Evolutionary conservation across 768 basidiomycete genomes (phyloP).

Genomic region (Pulveroboletus sp.): DNA sequence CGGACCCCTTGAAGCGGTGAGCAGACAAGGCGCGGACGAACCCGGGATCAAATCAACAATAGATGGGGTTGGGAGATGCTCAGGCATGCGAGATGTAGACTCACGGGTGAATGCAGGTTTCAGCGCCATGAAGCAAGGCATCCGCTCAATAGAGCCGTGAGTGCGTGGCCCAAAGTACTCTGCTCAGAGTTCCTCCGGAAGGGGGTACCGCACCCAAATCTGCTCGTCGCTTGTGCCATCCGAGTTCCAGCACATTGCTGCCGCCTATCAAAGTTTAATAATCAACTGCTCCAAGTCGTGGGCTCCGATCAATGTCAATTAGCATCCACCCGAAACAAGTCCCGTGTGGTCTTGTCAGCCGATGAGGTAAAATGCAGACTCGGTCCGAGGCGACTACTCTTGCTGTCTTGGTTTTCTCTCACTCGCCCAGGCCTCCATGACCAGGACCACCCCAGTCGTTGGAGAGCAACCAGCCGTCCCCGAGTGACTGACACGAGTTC

Average conservation of each 20-base stretch:
- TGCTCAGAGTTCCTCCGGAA: neutral
- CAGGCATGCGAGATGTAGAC: slow-evolving; percentile 22
- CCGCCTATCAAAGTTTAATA: slow-evolving; percentile 2
- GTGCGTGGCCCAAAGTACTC: slow-evolving; percentile 9
- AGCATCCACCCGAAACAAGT: slow-evolving; percentile 7
- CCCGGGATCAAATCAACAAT: slow-evolving; percentile 9
- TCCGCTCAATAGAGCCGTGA: slow-evolving; percentile 6
- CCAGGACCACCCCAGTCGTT: no score
- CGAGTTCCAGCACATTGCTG: neutral
- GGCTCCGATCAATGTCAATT: slow-evolving; percentile 1
- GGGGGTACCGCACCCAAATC: neutral
- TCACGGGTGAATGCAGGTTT: slow-evolving; percentile 23
- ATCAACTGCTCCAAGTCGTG: neutral
- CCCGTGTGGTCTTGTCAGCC: slow-evolving; percentile 1
- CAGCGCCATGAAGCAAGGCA: slow-evolving; percentile 14
- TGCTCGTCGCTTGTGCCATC: neutral
- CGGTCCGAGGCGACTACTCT: neutral
- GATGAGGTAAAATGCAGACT: slow-evolving; percentile 12
- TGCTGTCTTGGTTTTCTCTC: neutral
- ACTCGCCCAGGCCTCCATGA: neutral
- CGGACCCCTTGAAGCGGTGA: slow-evolving; percentile 9
- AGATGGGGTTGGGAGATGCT: slow-evolving; percentile 8
- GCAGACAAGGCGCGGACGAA: neutral
- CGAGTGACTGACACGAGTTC: neutral
- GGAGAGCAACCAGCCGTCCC: neutral